Evolutionary conservation across 2,329 filamentous ascomycete genomes (phyloP), one percentile per base, ranked within the genome.

Genomic region (Aspergillus terreus): DNA sequence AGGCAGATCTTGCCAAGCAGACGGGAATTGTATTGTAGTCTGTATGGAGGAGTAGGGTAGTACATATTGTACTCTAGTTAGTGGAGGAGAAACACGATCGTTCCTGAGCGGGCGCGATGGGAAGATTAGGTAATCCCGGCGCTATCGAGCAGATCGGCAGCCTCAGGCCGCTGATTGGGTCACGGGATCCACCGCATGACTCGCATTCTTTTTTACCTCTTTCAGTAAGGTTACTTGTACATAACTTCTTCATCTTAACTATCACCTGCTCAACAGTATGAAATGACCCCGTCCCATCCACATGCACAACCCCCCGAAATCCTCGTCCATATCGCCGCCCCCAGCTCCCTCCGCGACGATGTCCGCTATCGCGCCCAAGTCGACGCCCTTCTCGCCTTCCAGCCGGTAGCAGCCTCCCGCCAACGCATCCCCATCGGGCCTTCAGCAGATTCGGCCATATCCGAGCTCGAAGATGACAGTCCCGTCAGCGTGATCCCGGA

Each of bases 271-370:
- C 33, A 15, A 14, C 33, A 35, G n/a, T 12, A 38, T 38, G 14
- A 30, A 11, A 38, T 38, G 12, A n/a, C 12, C 14, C 35, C 35
- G 14, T 4, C 35, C 35, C 35, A 38, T 38, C 7, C 6, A 15
- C 35, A 9, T 30, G 7, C 6, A 11, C 27, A 23, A 23, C 27
- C 27, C 27, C 35, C 14, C 51, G 70, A 74, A 60, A 67, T 75
- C 50, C 69, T 75, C 49, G 69, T 74, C 45, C 73, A 75, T 59
- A 63, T 76, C 55, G 64, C 69, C 46, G 72, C 72, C 15, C 66
- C 70, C 27, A 69, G 69, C 56, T 63, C 60, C 46, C 59, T 56
- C 33, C 58, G 55, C 43, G 69, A 75, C 53, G 72, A 76, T 60
- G 63, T 63, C 30, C 64, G 62, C 48, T 73, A 75, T 59, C 64